Evolutionary conservation across 2,329 filamentous ascomycete genomes (phyloP).

Genomic region (Alternaria brassicicola): DNA sequence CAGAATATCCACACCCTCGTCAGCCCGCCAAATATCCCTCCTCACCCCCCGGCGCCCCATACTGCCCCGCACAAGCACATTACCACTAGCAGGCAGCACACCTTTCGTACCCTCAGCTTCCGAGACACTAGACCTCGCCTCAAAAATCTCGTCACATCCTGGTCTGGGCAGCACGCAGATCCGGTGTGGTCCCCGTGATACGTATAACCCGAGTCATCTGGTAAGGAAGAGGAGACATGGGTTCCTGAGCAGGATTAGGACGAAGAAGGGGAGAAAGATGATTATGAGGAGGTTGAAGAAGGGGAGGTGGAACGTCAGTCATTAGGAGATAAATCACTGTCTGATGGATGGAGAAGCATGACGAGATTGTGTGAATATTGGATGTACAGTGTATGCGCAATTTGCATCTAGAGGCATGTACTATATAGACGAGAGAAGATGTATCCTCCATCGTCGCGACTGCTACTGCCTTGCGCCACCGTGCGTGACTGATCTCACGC

Average conservation of each 20-base stretch:
- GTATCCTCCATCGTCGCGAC: too few species aligned
- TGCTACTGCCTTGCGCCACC: background rate
- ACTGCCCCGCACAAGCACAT: constrained; percentile 25
- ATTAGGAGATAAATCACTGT: constrained; percentile 18
- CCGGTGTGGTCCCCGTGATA: constrained; percentile 58
- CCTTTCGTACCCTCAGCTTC: constrained; percentile 13
- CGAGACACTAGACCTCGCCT: constrained; percentile 43
- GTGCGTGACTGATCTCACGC: background rate
- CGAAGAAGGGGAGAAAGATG: constrained; percentile 60
- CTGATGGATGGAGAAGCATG: too few species aligned
- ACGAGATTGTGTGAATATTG: constrained; percentile 17
- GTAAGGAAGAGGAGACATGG: constrained; percentile 68
- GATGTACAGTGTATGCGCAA: constrained; percentile 19
- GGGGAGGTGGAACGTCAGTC: constrained; percentile 53
- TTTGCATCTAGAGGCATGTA: background rate
- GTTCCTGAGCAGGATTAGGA: constrained; percentile 61
- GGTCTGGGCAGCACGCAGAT: constrained; percentile 49
- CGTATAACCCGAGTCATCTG: constrained; percentile 64
- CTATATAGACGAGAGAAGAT: background rate
- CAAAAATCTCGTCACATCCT: constrained; percentile 47
- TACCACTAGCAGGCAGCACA: constrained; percentile 25
- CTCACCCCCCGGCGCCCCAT: constrained; percentile 36
- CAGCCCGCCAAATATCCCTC: constrained; percentile 36
- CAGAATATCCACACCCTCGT: constrained; percentile 15
- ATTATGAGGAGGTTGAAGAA: constrained; percentile 61